Evolutionary conservation across 2,329 filamentous ascomycete species (phyloP), one percentile per base, ranked within the genome.

Genomic region (Lachnellula suecica): DNA sequence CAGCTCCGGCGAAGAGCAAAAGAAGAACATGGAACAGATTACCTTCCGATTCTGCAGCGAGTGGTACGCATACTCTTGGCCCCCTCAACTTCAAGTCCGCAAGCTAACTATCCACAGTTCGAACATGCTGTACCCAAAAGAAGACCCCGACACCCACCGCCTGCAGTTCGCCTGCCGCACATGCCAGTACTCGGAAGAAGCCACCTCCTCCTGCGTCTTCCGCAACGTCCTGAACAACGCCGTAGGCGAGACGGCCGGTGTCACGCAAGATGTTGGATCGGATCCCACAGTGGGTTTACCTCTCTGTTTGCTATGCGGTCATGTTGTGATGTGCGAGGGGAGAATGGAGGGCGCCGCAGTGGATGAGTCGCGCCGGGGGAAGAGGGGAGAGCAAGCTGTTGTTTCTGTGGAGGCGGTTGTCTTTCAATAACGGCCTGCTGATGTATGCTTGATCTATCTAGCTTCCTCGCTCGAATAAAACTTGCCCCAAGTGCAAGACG

Each of bases 31-130:
- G 59, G 85, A 93, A 74, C 91, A 96, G 72, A 92, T 97, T 72
- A 91, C 90, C 44, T 99, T 97, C 74, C 88, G 90, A 67, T 99
- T 99, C 81, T 99, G 94, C 78, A 91, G 91, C 64, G 94, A 99
- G 80, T 99, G 94, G 86, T 87, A 72, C 20, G n/a, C 11, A 64
- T n/a, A n/a, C n/a, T n/a, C n/a, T n/a, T n/a, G n/a, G 74, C 62
- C 40, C 19, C 44, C 29, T 46, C 41, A 25, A 50, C 59, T 59
- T 23, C 17, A 9, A 35, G 44, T 51, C 47, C n/a, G 46, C 42
- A 29, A 51, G 42, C 66, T 65, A 52, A 66, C 54, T 31, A 23
- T 40, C 37, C 22, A 41, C 63, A 89, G 86, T 77, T 96, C 92
- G 65, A 99, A 99, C 79, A 89, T 99, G 82, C 80, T 99, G 50